Evolutionary conservation across 1,284 basidiomycete genomes (phyloP).

Genomic region (Ustilago crameri): DNA sequence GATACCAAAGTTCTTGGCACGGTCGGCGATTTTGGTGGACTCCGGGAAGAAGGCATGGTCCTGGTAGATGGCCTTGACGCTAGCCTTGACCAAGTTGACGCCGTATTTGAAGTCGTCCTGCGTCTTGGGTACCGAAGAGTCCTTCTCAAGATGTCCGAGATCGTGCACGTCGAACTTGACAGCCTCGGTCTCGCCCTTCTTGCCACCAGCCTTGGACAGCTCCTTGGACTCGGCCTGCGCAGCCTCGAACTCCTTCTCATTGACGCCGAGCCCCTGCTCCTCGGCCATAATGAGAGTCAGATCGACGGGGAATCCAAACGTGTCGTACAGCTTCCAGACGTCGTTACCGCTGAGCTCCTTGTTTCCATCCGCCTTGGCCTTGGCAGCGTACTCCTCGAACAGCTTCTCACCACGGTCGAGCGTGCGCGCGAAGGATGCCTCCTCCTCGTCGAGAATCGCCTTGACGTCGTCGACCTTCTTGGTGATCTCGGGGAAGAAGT

Average conservation of each 20-base stretch:
- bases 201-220: constrained; percentile 85
- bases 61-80: constrained; percentile 86
- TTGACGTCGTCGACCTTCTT: constrained; percentile 86
- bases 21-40: constrained; percentile 68
- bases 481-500: constrained; percentile 91
- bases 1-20: constrained; percentile 79
- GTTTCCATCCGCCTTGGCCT: constrained; percentile 76
- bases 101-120: constrained; percentile 91
- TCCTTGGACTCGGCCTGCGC: constrained; percentile 90
- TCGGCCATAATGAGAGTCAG: constrained; percentile 97
- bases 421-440: constrained; percentile 94
- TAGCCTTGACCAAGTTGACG: constrained; percentile 76
- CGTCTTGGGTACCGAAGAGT: constrained; percentile 85
- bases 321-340: constrained; percentile 97
- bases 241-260: constrained; percentile 88
- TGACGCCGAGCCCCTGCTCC: constrained; percentile 85
- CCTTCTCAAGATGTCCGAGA: constrained; percentile 85
- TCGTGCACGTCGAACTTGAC: constrained; percentile 97
- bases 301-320: constrained; percentile 97
- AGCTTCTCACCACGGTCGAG: constrained; percentile 96
- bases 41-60: constrained; percentile 76
- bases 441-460: constrained; percentile 96
- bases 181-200: constrained; percentile 72
- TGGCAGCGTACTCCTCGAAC: constrained; percentile 87
- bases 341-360: constrained; percentile 86